These are phyloP conservation scores for Fusarium kyushuense DNA, from an alignment of 2,329 filamentous ascomycete genomes.

Conservation along the genomic window DNA sequence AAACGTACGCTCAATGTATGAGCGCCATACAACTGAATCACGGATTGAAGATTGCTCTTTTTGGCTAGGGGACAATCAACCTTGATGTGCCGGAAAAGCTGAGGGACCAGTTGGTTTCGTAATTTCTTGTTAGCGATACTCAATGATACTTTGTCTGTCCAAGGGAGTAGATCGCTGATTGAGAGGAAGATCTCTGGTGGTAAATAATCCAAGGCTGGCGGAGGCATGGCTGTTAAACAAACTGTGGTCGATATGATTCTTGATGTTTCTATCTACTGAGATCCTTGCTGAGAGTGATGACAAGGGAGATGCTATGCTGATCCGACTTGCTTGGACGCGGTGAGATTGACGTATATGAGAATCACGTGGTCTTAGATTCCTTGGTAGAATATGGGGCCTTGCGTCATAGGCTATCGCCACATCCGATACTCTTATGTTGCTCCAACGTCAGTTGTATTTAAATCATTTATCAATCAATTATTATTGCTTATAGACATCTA, in stretches of 20 bases:
- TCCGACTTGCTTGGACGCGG: not conserved
- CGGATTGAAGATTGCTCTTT: not conserved
- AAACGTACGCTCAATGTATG: not conserved
- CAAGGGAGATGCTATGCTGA: not conserved
- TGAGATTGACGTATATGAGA: not conserved
- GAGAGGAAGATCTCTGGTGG: not conserved
- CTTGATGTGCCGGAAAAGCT: constrained; percentile 7
- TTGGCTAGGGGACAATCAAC: constrained; percentile 6
- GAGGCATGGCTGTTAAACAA: not conserved
- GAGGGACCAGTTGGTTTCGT: not conserved
- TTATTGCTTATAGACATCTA: not conserved
- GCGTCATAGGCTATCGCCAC: constrained; percentile 20
- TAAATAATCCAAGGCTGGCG: not conserved
- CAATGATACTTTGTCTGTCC: not conserved
- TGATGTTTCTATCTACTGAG: not conserved
- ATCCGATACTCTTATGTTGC: not conserved
- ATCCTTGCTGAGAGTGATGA: no score
- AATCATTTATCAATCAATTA: not conserved
- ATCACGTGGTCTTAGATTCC: not conserved
- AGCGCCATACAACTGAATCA: not conserved
- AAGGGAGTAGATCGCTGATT: not conserved
- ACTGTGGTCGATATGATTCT: not conserved
- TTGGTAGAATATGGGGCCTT: constrained; percentile 9
- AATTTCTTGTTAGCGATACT: not conserved
- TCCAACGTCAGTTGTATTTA: not conserved